These are phyloP conservation scores for Microascus cirrosus DNA, from an alignment of 2,329 filamentous ascomycete species.

Conservation along the genomic window DNA sequence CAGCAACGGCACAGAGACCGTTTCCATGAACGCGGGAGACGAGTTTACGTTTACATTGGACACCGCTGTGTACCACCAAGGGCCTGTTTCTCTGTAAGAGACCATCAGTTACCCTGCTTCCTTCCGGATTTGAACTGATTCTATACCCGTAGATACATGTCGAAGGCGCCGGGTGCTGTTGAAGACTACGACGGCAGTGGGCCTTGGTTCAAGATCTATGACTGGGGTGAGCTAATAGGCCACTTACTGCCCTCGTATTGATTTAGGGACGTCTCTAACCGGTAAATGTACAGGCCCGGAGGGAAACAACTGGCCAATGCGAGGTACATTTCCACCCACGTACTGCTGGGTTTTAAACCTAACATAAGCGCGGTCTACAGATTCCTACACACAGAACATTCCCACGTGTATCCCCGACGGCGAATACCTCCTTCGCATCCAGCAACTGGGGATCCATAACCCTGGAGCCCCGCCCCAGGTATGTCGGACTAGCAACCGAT, in stretches of 20 bases:
- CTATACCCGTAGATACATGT: constrained; percentile 12
- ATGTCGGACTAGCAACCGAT: neutral
- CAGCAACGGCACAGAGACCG: constrained; percentile 18
- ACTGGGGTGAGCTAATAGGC: constrained; percentile 12
- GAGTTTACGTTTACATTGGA: constrained; percentile 24
- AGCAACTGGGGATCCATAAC: constrained; percentile 51
- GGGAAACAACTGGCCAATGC: constrained; percentile 2
- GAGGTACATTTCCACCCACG: neutral
- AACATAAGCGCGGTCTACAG: neutral
- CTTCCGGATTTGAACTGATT: neutral
- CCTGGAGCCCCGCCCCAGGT: constrained; percentile 23
- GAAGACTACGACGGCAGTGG: constrained; percentile 23
- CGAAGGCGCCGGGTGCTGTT: constrained; percentile 22
- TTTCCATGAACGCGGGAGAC: constrained; percentile 19
- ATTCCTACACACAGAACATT: constrained; percentile 24
- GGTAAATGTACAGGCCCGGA: neutral
- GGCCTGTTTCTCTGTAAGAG: constrained; percentile 22
- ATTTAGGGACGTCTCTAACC: neutral
- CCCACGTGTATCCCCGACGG: constrained; percentile 39
- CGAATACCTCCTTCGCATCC: constrained; percentile 47
- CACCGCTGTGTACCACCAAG: constrained; percentile 25
- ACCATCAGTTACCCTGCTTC: neutral
- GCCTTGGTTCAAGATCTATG: constrained; percentile 27
- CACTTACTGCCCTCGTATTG: neutral
- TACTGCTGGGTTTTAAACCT: neutral